Percentiles rank a stretch among this genome's conserved stretches.
Evolutionary conservation across 495 filamentous ascomycete species (phyloP).

Genomic region (Aspergillus steynii): DNA sequence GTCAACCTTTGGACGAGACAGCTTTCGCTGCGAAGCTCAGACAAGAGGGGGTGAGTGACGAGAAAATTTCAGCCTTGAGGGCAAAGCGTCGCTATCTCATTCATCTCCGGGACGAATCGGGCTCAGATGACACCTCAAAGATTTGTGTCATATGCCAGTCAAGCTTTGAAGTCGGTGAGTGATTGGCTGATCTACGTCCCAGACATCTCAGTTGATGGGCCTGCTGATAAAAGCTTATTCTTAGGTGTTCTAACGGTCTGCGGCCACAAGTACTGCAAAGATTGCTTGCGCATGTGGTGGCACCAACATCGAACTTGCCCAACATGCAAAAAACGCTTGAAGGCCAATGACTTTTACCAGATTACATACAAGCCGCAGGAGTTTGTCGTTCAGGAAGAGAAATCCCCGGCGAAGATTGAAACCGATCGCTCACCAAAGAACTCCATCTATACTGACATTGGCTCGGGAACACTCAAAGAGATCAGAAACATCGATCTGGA

Average conservation of each 20-base stretch:
- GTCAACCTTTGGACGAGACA: slow-evolving; percentile 39
- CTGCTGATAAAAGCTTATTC: slow-evolving; percentile 12
- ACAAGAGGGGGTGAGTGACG: slow-evolving; percentile 50
- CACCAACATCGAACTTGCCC: slow-evolving; percentile 65
- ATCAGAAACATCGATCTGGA: slow-evolving; percentile 81
- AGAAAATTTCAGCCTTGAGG: slow-evolving; percentile 59
- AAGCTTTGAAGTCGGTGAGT: slow-evolving; percentile 67
- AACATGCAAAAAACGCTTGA: slow-evolving; percentile 70
- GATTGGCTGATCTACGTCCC: neutral
- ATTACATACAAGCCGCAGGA: slow-evolving; percentile 81
- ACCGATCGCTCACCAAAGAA: slow-evolving; percentile 33
- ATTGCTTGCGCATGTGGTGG: slow-evolving; percentile 80
- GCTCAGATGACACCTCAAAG: slow-evolving; percentile 52
- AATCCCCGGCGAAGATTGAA: slow-evolving; percentile 27
- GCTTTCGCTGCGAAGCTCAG: slow-evolving; percentile 37
- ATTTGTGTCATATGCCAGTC: slow-evolving; percentile 81
- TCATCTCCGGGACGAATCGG: slow-evolving; percentile 58
- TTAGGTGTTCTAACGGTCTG: slow-evolving; percentile 76
- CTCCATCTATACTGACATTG: slow-evolving; percentile 78
- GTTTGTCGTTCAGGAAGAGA: slow-evolving; percentile 68
- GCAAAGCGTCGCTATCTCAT: slow-evolving; percentile 73
- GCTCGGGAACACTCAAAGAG: slow-evolving; percentile 64
- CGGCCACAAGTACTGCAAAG: slow-evolving; percentile 87
- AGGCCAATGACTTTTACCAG: slow-evolving; percentile 66
- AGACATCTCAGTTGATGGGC: neutral